Conservation (phyloP, 2,329 filamentous ascomycete genomes). For the Ceratocystis colombiana region DNA sequence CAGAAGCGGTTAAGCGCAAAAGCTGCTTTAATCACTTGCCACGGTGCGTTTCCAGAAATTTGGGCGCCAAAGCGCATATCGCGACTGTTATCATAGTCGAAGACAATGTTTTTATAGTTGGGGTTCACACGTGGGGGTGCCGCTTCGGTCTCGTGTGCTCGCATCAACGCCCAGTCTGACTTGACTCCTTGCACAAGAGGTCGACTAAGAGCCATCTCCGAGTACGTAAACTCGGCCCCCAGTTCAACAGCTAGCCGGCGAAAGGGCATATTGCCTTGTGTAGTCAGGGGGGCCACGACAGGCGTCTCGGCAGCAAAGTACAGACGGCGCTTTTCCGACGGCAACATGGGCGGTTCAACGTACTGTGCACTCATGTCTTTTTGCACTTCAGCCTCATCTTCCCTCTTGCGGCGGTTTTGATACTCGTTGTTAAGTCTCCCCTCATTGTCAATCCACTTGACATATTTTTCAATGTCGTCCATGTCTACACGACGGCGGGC, state of each 20-base stretch:
- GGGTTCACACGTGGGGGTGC: conserved; percentile 57
- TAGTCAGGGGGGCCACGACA: conserved; percentile 85
- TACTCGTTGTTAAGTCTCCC: conserved; percentile 35
- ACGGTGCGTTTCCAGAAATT: conserved; percentile 84
- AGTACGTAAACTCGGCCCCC: conserved; percentile 88
- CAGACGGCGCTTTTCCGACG: conserved; percentile 85
- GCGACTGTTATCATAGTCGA: conserved; percentile 70
- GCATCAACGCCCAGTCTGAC: conserved; percentile 89
- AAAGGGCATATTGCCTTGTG: conserved; percentile 93
- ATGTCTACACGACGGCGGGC: conserved; percentile 61
- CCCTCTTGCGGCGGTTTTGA: conserved; percentile 35
- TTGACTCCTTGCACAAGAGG: conserved; percentile 83
- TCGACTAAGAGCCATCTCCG: conserved; percentile 92
- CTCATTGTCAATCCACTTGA: conserved; percentile 65
- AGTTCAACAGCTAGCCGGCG: conserved; percentile 79
- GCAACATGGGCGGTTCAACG: conserved; percentile 73
- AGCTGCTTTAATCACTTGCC: conserved; percentile 78
- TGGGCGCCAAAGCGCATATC: conserved; percentile 88
- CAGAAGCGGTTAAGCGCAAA: conserved; percentile 68
- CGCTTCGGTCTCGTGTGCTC: conserved; percentile 77
- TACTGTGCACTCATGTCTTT: conserved; percentile 70
- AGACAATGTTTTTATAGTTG: conserved; percentile 39
- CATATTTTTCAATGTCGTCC: conserved; percentile 63
- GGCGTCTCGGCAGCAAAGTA: conserved; percentile 95
- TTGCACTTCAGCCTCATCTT: conserved; percentile 38